Percentiles rank a stretch among this genome's conserved stretches.
Evolutionary conservation across 2,329 filamentous ascomycete species (phyloP).

Genomic region (Tolypocladium capitatum): DNA sequence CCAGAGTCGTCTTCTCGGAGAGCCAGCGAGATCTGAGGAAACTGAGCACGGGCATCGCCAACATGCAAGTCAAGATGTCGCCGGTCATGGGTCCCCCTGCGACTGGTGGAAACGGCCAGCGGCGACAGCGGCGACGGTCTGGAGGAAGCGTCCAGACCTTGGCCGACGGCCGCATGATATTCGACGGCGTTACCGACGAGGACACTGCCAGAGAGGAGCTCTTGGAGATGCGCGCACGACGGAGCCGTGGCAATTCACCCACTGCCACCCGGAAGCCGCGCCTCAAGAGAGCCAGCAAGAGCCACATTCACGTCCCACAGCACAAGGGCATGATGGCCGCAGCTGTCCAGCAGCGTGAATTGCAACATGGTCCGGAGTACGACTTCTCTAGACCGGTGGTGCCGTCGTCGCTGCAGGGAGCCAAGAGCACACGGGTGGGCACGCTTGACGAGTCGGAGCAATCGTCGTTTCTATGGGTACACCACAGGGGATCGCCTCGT

Average conservation of each 20-base stretch:
- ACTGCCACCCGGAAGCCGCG: conserved; percentile 23
- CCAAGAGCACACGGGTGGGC: background rate
- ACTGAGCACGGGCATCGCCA: conserved; percentile 19
- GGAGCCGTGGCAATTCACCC: conserved; percentile 12
- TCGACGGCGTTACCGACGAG: conserved; percentile 29
- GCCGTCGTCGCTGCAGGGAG: conserved; percentile 1
- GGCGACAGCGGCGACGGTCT: conserved; percentile 33
- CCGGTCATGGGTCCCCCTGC: conserved; percentile 10
- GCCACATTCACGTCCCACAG: conserved; percentile 20
- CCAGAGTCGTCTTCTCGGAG: conserved; percentile 55
- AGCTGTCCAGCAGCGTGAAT: conserved; percentile 5
- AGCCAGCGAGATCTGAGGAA: conserved; percentile 48
- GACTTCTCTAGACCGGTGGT: conserved; percentile 19
- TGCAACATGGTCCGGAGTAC: conserved; percentile 11
- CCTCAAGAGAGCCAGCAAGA: conserved; percentile 27
- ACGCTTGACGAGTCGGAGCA: background rate
- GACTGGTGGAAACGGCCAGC: conserved; percentile 16
- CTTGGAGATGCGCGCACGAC: conserved; percentile 25
- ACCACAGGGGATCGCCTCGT: background rate
- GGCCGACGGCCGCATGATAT: conserved; percentile 20
- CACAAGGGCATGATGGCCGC: conserved; percentile 1
- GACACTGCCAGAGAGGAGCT: conserved; percentile 31
- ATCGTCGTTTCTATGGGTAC: background rate
- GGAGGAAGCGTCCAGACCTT: conserved; percentile 32
- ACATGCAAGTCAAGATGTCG: conserved; percentile 11